Evolutionary conservation across 768 basidiomycete species (phyloP), one percentile per base, ranked within the genome.

Genomic region (Rhodocollybia butyracea): DNA sequence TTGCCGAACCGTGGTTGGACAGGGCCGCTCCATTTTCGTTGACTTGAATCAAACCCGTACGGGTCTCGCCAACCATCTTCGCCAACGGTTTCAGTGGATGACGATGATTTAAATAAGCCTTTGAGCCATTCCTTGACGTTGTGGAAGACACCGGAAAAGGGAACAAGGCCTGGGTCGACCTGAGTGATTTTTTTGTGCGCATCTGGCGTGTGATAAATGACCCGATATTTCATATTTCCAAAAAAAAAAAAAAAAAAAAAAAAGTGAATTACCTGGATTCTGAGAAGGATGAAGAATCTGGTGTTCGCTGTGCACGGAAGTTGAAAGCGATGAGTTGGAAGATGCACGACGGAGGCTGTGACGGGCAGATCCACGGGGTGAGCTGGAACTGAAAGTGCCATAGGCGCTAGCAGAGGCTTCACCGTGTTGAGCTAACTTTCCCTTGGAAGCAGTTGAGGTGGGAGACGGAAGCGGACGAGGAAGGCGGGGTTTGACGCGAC

Each of bases 1-100:
- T 67, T 61, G 31, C 68, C 55, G n/a, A 60, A 26, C 10, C 56
- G 38, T 2, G 65, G 63, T 46, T 73, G 66, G 7, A 74, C 60
- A 1, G 76, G 75, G 0, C 71, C 73, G 17, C 65, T 66, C 75
- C 75, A 77, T 54, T 66, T 39, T 30, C 59, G 54, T 24, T 55
- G 59, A 32, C 51, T 59, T 8, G 54, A 56, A 42, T 40, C 51
- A 17, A 46, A 36, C 29, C 53, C 57, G 34, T 36, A 54, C 3
- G 56, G 45, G 17, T 55, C 51, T 38, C 60, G 54, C 32, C 48
- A 50, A 27, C 21, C n/a, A 6, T 50, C 48, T 7, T 50, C 22
- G 17, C 13, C 26, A 3, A 34, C 26, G 22, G 34, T 24, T 50
- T 1, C 22, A 3, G 34, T 34, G 7, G 48, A 38, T n/a, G 47